These are phyloP conservation scores for Acacia confusa DNA, from an alignment of 306 rosid genomes.

Conservation along the genomic window DNA sequence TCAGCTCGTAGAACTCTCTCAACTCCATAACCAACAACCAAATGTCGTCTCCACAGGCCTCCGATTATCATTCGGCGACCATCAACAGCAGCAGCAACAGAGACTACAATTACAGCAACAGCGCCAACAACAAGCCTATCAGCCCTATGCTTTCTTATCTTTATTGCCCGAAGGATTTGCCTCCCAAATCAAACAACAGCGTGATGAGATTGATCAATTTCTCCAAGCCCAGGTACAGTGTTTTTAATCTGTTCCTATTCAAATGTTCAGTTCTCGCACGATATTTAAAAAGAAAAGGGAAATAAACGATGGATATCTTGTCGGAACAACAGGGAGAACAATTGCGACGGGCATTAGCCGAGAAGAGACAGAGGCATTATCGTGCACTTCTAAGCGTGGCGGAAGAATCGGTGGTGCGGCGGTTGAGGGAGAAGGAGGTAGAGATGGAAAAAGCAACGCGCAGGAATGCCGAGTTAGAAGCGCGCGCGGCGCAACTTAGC, in stretches of 20 bases:
- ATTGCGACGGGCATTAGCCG: slow-evolving; percentile 63
- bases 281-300: too few relatives aligned
- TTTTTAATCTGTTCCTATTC: neutral
- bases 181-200: slow-evolving; percentile 71
- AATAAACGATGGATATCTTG: neutral
- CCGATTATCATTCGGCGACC: slow-evolving; percentile 70
- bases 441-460: slow-evolving; percentile 74
- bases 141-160: slow-evolving; percentile 52
- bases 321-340: slow-evolving; percentile 56
- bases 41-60: slow-evolving; percentile 92
- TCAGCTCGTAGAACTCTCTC: slow-evolving; percentile 79
- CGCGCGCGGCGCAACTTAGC: slow-evolving; percentile 79
- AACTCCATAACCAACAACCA: slow-evolving; percentile 67
- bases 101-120: slow-evolving; percentile 29
- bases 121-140: slow-evolving; percentile 31
- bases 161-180: slow-evolving; percentile 55
- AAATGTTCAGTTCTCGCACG: neutral
- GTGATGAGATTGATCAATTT: slow-evolving; percentile 70
- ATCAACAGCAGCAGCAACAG: slow-evolving; percentile 27
- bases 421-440: slow-evolving; percentile 63
- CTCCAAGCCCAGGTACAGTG: slow-evolving; percentile 71
- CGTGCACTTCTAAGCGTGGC: slow-evolving; percentile 57
- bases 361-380: slow-evolving; percentile 67
- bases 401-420: slow-evolving; percentile 60
- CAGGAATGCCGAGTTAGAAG: slow-evolving; percentile 70